These are phyloP conservation scores for Candida neerlandica DNA, from an alignment of 1,139 yeast species.

Conservation along the genomic window DNA sequence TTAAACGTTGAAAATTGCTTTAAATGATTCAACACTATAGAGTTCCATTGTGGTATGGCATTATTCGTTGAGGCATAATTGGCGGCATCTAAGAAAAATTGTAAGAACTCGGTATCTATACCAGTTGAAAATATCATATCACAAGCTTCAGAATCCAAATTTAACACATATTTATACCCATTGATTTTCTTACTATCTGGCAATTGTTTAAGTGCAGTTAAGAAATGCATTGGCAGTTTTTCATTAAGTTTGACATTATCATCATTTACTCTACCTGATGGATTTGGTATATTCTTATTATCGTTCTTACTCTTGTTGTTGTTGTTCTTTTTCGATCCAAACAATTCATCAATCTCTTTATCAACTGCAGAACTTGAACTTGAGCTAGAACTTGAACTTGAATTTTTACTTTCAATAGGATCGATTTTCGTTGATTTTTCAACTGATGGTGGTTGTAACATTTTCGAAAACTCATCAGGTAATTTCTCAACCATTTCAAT, in stretches of 20 bases:
- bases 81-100: slow-evolving; percentile 54
- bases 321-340: slow-evolving; percentile 8
- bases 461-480: slow-evolving; percentile 38
- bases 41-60: slow-evolving; percentile 21
- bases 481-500: slow-evolving; percentile 48
- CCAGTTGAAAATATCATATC: slow-evolving; percentile 47
- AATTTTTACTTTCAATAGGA: not conserved
- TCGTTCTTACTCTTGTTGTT: not conserved
- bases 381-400: not conserved
- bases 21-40: slow-evolving; percentile 20
- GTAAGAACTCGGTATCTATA: slow-evolving; percentile 58
- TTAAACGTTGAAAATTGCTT: slow-evolving; percentile 24
- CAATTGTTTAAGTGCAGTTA: slow-evolving; percentile 29
- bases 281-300: not conserved
- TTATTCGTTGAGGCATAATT: slow-evolving; percentile 21
- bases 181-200: slow-evolving; percentile 29
- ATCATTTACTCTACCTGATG: not conserved
- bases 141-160: slow-evolving; percentile 30
- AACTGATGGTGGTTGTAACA: slow-evolving; percentile 6
- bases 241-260: not conserved
- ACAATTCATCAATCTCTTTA: slow-evolving; percentile 19
- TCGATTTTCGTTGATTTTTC: not conserved
- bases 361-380: slow-evolving; percentile 4
- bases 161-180: slow-evolving; percentile 46
- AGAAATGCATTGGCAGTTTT: slow-evolving; percentile 29